Evolutionary conservation across 352 stramenopile species (phyloP).

Genomic region (Pythium grandisporangium): DNA sequence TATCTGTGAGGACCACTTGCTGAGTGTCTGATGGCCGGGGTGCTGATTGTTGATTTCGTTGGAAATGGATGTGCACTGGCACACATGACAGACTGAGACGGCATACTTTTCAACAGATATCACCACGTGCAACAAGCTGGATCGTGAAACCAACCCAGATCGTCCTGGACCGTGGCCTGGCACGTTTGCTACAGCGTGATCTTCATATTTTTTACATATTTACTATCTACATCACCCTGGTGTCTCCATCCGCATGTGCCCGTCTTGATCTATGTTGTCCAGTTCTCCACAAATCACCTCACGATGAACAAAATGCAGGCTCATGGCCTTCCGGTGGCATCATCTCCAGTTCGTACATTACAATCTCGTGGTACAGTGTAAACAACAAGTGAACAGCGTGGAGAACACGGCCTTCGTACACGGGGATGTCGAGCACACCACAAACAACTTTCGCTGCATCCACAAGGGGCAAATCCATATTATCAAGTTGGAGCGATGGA

Average conservation of each 20-base stretch:
- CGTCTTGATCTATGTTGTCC: too few species aligned
- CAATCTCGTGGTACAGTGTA: constrained; percentile 80
- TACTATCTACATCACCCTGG: too few species aligned
- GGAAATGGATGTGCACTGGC: too few species aligned
- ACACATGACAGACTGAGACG: constrained; percentile 66
- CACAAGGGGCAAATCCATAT: constrained; percentile 78
- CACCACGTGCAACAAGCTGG: constrained; percentile 64
- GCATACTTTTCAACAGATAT: constrained; percentile 69
- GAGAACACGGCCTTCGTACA: constrained; percentile 68
- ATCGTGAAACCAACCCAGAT: constrained; percentile 59
- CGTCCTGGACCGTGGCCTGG: constrained; percentile 57
- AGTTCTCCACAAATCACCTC: too few species aligned
- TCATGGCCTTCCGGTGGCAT: background rate
- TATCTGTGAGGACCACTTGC: too few species aligned
- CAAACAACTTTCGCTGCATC: constrained; percentile 85
- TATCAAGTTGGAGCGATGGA: constrained; percentile 10
- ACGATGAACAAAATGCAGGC: too few species aligned
- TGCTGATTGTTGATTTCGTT: background rate
- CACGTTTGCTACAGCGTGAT: constrained; percentile 54
- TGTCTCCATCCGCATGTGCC: too few species aligned
- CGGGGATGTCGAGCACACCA: constrained; percentile 88
- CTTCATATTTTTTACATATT: too few species aligned
- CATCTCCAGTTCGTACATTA: constrained; percentile 41
- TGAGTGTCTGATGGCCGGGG: too few species aligned
- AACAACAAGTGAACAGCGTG: constrained; percentile 91